Evolutionary conservation across 2,329 filamentous ascomycete genomes (phyloP), one percentile per base, ranked within the genome.

Genomic region (Myriosclerotinia curreyana): DNA sequence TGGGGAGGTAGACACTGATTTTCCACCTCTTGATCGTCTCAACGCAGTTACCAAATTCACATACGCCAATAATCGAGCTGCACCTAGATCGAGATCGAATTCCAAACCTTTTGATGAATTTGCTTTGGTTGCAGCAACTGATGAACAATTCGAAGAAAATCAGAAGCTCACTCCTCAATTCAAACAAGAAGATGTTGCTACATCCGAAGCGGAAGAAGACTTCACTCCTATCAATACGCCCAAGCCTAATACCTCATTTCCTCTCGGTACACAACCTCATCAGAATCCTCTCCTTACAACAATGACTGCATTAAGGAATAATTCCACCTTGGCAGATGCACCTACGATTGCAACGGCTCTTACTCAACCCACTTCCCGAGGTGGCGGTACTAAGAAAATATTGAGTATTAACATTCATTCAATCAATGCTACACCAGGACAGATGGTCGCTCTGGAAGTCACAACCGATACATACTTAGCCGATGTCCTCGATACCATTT

Each of bases 91-190:
- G 66, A 81, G 90, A 63, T 85, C 88, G 65, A 87, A 90, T 68
- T 90, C 89, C 28, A 91, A 88, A 72, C 86, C 89, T 0, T 91
- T 88, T 79, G 90, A 94, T 70, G 91, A 95, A 69, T 94, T 96
- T 75, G 91, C 88, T 15, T 79, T 96, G 34, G 89, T 91, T 15
- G 84, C 87, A 71, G 91, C 91, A 3, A 87, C 85, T 1, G 80
- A 85, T 64, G 83, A 83, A 14, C 87, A 90, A 70, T 89, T 86
- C 70, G 79, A 80, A 62, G 86, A 90, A 63, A 92, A 93, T 71
- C 85, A 90, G 72, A 80, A 78, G 49, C 73, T 85, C 61, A 91
- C 89, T 3, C 88, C 88, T 6, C 81, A 89, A 60, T 88, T 86
- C 66, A 83, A 84, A 61, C 81, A 84, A 64, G 85, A 87, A 69